Evolutionary conservation across 257 asterid genomes (phyloP), one percentile per base, ranked within the genome.

Genomic region (Penstemon davidsonii): DNA sequence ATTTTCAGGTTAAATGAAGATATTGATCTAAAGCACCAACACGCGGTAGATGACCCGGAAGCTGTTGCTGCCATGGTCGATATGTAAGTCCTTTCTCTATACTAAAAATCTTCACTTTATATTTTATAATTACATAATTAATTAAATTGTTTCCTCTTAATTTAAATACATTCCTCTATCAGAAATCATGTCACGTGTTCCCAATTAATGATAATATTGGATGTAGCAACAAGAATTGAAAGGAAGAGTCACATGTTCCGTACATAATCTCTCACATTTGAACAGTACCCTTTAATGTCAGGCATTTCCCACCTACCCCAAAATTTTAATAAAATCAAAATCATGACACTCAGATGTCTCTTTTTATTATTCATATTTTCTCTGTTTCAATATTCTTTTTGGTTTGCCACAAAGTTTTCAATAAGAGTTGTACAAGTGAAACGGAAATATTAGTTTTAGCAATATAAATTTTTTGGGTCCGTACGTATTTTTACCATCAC

Each of bases 11-110:
- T 57, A 49, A 62, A 69, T 42, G 82, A 68, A 25, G 78, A 58
- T 47, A 37, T 25, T n/a, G 74, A 66, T 12, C 49, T 72, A 43
- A 83, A 76, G 44, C 79, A 83, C n/a, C 86, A 72, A 55, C 72
- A 75, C 6, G 85, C 92, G 10, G 88, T 74, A 7, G 84, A 79
- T 15, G 80, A 89, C 78, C 96, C 95, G 8, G 95, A 84, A 49
- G 75, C 78, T 47, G 82, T 81, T 3, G 93, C 86, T 54, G 73
- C 89, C 71, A 59, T 80, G 84, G 92, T 89, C 61, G 83, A 85
- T 9, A 76, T 65, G 96, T 89, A 78, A 78, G 96, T 70, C 58
- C 33, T 69, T 60, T 63, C 68, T 39, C 5, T 11, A 40, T 43
- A 25, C 33, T 25, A 25, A 25, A 25, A 25, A 25, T 40, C 64